These are phyloP conservation scores for Singerocomus inundabilis DNA, from an alignment of 1,284 basidiomycete genomes.

Conservation along the genomic window DNA sequence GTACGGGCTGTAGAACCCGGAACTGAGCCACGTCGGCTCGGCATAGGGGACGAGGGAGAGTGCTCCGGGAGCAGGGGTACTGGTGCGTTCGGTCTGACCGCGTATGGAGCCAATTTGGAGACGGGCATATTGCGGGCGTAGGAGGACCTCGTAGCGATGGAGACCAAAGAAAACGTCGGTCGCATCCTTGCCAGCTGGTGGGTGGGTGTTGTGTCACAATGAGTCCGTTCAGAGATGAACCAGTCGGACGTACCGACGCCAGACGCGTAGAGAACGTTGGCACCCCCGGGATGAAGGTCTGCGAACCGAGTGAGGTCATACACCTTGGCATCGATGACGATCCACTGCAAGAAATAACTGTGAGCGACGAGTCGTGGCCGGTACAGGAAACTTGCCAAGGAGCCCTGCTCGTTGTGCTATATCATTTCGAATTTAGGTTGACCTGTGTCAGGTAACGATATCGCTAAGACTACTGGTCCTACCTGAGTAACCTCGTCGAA, in stretches of 20 bases:
- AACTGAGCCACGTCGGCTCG: conserved; percentile 85
- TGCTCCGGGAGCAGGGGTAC: conserved; percentile 60
- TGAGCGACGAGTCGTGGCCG: conserved; percentile 2
- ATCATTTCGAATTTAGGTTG: background rate
- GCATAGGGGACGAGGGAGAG: conserved; percentile 83
- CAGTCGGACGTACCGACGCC: conserved; percentile 36
- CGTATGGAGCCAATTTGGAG: conserved; percentile 78
- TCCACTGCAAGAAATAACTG: conserved; percentile 43
- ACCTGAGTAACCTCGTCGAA: conserved; percentile 57
- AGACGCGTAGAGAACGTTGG: conserved; percentile 48
- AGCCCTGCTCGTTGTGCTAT: conserved; percentile 76
- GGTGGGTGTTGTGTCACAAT: background rate
- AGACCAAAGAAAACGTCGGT: conserved; percentile 91
- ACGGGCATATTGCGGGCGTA: conserved; percentile 77
- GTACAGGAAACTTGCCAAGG: conserved; percentile 49
- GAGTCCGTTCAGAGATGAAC: background rate
- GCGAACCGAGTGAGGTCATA: conserved; percentile 66
- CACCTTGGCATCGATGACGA: conserved; percentile 65
- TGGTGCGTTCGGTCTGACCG: conserved; percentile 66
- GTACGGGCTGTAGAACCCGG: conserved; percentile 81
- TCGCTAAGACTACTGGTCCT: background rate
- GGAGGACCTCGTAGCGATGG: conserved; percentile 84
- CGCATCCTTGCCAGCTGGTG: conserved; percentile 72
- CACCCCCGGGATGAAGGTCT: conserved; percentile 66
- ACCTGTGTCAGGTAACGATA: background rate